Base-by-base conservation (phyloP, 495 filamentous ascomycete species). In the Talaromyces borbonicus region DNA sequence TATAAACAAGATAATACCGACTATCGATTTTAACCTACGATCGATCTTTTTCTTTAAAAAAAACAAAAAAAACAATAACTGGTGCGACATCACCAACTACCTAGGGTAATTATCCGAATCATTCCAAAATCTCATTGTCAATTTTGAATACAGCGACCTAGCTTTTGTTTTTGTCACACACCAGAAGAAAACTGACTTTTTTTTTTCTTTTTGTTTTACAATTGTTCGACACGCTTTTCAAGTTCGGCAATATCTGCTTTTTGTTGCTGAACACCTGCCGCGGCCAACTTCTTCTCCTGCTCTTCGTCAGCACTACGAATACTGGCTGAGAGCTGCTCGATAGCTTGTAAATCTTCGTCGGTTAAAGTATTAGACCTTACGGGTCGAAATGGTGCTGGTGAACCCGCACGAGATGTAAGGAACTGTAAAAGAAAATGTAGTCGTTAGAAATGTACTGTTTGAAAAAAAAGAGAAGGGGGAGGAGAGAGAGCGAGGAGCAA, bases 301-400 rank as follows among this genome's bases (percentile, higher is more conserved):
- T 19, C 44, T 3, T 26, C 44, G 16, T 37, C 40, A 6, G 43
- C 14, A 6, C 19, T 29, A 7, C 18, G 23, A 33, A 29, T 37
- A 14, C 30, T 47, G 18, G 33, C n/a, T 36, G 52, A 52, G 41
- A 72, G 54, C 51, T 57, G 53, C 50, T 71, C 66, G 18, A 72
- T 62, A 24, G 69, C 69, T 41, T 68, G 55, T 29, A 72, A 52
- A 35, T 72, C 69, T 15, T 71, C 67, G 25, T 64, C 52, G 25
- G 67, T 67, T 41, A 71, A 55, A 42, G 65, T 67, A 56, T 69
- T 67, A 33, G 65, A 68, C 43, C 67, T 67, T 19, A 64, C 58
- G 12, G 69, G 69, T 31, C 67, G 66, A 65, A 71, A 72, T 29
- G 69, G 69, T 47, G 66, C 66, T 27, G 69, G 69, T 11, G 69